Percentiles rank a stretch among this genome's conserved stretches.
Conservation (phyloP, 1,284 basidiomycete species). For the Omphalotus olearius region DNA sequence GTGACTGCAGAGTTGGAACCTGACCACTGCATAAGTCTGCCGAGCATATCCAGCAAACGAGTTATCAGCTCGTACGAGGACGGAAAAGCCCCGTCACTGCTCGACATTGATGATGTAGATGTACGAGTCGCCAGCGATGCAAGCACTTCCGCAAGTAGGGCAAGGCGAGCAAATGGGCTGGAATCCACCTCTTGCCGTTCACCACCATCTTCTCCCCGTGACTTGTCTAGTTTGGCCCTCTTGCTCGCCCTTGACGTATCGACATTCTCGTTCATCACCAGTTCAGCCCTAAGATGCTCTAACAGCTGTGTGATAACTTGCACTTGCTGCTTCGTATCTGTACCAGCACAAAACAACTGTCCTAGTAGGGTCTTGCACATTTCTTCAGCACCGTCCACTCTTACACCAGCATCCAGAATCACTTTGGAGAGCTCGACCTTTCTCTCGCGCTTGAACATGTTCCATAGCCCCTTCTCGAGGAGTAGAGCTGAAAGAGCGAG, state of each 20-base stretch:
- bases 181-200: not conserved
- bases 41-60: slow-evolving; percentile 72
- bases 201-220: not conserved
- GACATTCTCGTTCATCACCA: not conserved
- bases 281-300: not conserved
- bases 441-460: slow-evolving; percentile 43
- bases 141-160: slow-evolving; percentile 71
- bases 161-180: slow-evolving; percentile 32
- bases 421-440: slow-evolving; percentile 51
- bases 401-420: slow-evolving; percentile 47
- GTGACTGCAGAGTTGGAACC: slow-evolving; percentile 28
- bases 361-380: not conserved
- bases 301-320: slow-evolving; percentile 1
- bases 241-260: not conserved
- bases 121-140: slow-evolving; percentile 35
- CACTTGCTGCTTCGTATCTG: not conserved
- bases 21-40: slow-evolving; percentile 53
- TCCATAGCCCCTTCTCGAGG: slow-evolving; percentile 51
- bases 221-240: slow-evolving; percentile 3
- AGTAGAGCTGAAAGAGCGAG: slow-evolving; percentile 32
- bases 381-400: slow-evolving; percentile 43
- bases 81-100: slow-evolving; percentile 36
- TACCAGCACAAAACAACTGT: not conserved
- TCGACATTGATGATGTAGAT: not conserved
- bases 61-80: slow-evolving; percentile 72